Percentiles rank a stretch among this genome's conserved stretches.
phyloP scores from a whole-genome alignment of 2,329 filamentous ascomycete genomes.

The Neocucurbitaria cava region DNA sequence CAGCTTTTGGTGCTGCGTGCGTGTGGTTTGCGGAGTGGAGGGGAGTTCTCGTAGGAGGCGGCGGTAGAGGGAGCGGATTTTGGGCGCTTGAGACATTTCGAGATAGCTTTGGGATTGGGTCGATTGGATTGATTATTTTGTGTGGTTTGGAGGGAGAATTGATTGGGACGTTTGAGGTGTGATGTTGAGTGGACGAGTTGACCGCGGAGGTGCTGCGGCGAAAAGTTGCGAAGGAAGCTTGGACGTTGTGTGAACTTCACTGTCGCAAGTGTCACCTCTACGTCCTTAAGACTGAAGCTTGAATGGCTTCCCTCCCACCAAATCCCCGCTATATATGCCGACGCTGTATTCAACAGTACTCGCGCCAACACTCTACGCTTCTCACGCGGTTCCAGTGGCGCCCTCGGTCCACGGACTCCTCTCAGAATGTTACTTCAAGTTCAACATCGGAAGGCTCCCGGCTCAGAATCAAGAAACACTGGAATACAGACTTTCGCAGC shows the following conservation, averaged over 20 bases:
- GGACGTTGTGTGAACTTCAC: slow-evolving; percentile 23
- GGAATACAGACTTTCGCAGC: slow-evolving; percentile 4
- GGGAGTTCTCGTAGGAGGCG: slow-evolving; percentile 89
- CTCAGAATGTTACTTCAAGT: slow-evolving; percentile 1
- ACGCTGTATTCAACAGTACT: slow-evolving; percentile 19
- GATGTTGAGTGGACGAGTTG: slow-evolving; percentile 4
- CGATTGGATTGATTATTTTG: background rate
- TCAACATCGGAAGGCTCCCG: slow-evolving; percentile 1
- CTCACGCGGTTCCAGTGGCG: slow-evolving; percentile 5
- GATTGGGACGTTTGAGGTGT: background rate
- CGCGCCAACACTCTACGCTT: slow-evolving; percentile 3
- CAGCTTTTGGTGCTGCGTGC: slow-evolving; percentile 49
- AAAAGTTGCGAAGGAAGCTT: slow-evolving; percentile 34
- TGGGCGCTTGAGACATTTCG: slow-evolving; percentile 52
- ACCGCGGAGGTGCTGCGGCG: slow-evolving; percentile 35
- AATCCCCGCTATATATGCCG: slow-evolving; percentile 28
- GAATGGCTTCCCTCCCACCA: slow-evolving; percentile 18
- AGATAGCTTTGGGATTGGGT: background rate
- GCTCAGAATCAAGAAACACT: slow-evolving; percentile 13
- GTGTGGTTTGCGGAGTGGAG: slow-evolving; percentile 60
- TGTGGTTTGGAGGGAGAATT: background rate
- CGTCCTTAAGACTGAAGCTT: background rate
- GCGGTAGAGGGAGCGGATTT: slow-evolving; percentile 81
- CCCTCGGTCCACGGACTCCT: slow-evolving; percentile 5
- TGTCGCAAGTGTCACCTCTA: background rate